These are phyloP conservation scores for Zygosaccharomyces kombuchaensis DNA, from an alignment of 805 yeast species.

Conservation along the genomic window DNA sequence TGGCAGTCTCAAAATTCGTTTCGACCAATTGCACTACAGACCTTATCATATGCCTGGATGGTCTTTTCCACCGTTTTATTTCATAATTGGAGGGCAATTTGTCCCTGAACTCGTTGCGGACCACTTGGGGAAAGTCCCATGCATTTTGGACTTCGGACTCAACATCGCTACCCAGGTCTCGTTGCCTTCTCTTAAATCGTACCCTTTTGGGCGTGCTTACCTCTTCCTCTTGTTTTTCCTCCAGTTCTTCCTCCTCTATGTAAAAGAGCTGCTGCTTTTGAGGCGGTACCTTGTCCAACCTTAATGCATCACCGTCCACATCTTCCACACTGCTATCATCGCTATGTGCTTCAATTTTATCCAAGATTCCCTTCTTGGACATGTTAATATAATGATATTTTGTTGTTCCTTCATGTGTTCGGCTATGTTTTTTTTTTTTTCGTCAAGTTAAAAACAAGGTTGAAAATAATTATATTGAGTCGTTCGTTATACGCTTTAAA, in stretches of 20 bases:
- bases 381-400: slow-evolving; percentile 6
- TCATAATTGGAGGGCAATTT: slow-evolving; percentile 20
- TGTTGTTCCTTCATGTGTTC: background rate
- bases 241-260: slow-evolving; percentile 9
- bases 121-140: slow-evolving; percentile 29
- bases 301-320: slow-evolving; percentile 13
- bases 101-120: slow-evolving; percentile 20
- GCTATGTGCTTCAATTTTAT: slow-evolving; percentile 6
- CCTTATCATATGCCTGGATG: slow-evolving; percentile 17
- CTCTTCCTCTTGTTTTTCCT: background rate
- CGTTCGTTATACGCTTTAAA: background rate
- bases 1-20: slow-evolving; percentile 22
- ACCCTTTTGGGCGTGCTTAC: slow-evolving; percentile 2
- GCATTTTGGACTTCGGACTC: slow-evolving; percentile 9
- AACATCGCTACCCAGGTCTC: slow-evolving; percentile 10
- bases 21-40: slow-evolving; percentile 24
- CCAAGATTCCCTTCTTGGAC: slow-evolving; percentile 3
- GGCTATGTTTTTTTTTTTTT: background rate
- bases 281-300: slow-evolving; percentile 10
- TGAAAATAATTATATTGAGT: background rate
- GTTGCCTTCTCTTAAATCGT: slow-evolving; percentile 10
- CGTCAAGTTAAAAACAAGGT: background rate
- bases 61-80: slow-evolving; percentile 25
- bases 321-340: slow-evolving; percentile 15
- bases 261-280: slow-evolving; percentile 13